Percentiles rank a stretch among this genome's conserved stretches.
These are phyloP conservation scores for Magnaporthales sp. DNA, from an alignment of 2,329 filamentous ascomycete genomes.

Conservation along the genomic window DNA sequence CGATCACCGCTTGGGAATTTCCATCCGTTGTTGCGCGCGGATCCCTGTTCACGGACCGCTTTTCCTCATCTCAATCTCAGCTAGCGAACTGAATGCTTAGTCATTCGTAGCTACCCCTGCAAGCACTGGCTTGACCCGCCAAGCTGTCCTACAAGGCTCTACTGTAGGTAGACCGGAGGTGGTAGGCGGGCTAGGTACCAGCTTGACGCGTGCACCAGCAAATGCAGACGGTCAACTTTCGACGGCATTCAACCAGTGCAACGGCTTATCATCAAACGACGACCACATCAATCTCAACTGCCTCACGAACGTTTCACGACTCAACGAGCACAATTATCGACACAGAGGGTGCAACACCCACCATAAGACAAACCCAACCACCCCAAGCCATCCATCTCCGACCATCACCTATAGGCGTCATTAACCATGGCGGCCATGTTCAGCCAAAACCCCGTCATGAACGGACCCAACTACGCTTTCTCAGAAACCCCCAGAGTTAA, in stretches of 20 bases:
- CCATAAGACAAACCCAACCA: background rate
- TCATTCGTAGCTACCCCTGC: constrained; percentile 29
- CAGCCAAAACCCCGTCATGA: constrained; percentile 61
- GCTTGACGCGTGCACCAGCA: constrained; percentile 21
- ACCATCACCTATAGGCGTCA: background rate
- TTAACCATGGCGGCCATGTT: constrained; percentile 55
- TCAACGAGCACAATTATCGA: constrained; percentile 3
- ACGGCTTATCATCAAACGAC: constrained; percentile 3
- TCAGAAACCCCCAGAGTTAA: constrained; percentile 48
- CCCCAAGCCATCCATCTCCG: background rate
- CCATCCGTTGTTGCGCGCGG: background rate
- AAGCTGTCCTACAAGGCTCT: constrained; percentile 3
- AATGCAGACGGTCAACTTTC: constrained; percentile 4
- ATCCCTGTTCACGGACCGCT: background rate
- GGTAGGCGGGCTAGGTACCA: constrained; percentile 11
- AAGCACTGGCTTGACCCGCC: background rate
- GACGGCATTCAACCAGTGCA: background rate
- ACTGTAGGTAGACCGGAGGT: background rate
- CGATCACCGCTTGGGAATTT: background rate
- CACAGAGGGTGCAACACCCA: background rate
- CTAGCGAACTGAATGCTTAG: constrained; percentile 21
- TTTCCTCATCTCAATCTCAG: background rate
- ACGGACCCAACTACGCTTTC: constrained; percentile 62
- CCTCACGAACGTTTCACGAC: constrained; percentile 7
- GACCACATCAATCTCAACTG: constrained; percentile 5